A percentile compares a stretch with the other conserved stretches of the same genome.
These are phyloP conservation scores for Marasmius oreades DNA, from an alignment of 1,284 basidiomycete genomes.

Conservation along the genomic window DNA sequence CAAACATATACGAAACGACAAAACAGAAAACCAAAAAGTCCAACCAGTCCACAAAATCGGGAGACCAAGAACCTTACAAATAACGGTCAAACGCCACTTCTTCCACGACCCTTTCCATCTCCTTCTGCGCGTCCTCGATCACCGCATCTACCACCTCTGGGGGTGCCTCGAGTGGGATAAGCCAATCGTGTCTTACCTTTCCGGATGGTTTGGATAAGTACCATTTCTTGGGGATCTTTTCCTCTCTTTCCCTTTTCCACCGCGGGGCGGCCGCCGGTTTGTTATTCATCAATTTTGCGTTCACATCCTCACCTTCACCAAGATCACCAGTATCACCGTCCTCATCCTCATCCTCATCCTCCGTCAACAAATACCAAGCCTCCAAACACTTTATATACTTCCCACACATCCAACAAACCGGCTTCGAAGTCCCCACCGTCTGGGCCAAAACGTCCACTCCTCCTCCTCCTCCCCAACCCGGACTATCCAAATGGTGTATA, in stretches of 20 bases:
- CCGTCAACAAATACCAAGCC: neutral
- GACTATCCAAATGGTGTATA: constrained; percentile 9
- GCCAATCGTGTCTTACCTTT: constrained; percentile 13
- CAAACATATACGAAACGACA: no score
- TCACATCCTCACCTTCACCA: neutral
- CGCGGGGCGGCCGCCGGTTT: no score
- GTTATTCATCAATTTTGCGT: neutral
- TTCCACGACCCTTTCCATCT: constrained; percentile 13
- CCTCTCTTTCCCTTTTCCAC: neutral
- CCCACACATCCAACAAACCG: constrained; percentile 12
- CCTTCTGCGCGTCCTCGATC: constrained; percentile 6
- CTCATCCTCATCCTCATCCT: neutral
- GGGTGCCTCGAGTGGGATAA: constrained; percentile 8
- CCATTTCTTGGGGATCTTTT: constrained; percentile 3
- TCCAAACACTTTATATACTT: constrained; percentile 7
- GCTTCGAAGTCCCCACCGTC: constrained; percentile 12
- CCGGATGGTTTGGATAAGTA: constrained; percentile 5
- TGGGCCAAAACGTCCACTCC: constrained; percentile 2
- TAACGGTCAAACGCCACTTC: constrained; percentile 13
- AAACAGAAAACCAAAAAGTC: no score
- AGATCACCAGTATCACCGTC: neutral
- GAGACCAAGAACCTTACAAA: no score
- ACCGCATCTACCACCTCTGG: constrained; percentile 4
- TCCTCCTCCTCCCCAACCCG: no score
- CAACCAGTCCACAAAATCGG: no score